Evolutionary conservation across 2,329 filamentous ascomycete genomes (phyloP).

Genomic region (Dryadomyces sulphureus): DNA sequence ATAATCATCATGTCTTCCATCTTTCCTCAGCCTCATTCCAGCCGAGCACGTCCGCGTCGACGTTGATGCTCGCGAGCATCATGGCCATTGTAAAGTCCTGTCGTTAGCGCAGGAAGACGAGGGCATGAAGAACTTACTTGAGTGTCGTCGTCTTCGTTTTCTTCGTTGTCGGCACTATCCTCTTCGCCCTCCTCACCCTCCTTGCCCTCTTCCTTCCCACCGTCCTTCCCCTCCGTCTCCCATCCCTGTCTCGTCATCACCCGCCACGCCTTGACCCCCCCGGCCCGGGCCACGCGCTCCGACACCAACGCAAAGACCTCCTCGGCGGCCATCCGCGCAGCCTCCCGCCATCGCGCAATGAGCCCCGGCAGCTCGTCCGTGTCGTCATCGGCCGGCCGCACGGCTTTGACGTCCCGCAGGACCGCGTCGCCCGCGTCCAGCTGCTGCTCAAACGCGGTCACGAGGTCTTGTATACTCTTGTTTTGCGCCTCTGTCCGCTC

Average conservation of each 20-base stretch:
- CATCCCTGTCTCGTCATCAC: slow-evolving; percentile 9
- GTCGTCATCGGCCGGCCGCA: slow-evolving; percentile 6
- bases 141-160: slow-evolving; percentile 3
- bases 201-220: neutral
- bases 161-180: slow-evolving; percentile 6
- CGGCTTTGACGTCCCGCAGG: neutral
- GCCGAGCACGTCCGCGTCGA: slow-evolving; percentile 20
- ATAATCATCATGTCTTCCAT: slow-evolving; percentile 10
- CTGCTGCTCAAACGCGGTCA: slow-evolving; percentile 4
- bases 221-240: neutral
- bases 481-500: slow-evolving; percentile 10
- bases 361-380: slow-evolving; percentile 42
- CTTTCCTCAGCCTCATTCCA: slow-evolving; percentile 18
- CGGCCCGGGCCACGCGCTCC: slow-evolving; percentile 28
- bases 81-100: slow-evolving; percentile 22
- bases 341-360: slow-evolving; percentile 44
- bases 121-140: neutral
- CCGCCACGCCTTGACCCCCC: slow-evolving; percentile 16
- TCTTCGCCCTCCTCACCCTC: slow-evolving; percentile 7
- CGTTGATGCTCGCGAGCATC: slow-evolving; percentile 23
- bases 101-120: neutral
- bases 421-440: slow-evolving; percentile 7
- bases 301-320: slow-evolving; percentile 47
- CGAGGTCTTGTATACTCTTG: neutral
- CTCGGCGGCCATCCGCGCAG: slow-evolving; percentile 49